Evolutionary conservation across 169 alveolate species (phyloP).

Genomic region (Cryptosporidium tyzzeri): DNA sequence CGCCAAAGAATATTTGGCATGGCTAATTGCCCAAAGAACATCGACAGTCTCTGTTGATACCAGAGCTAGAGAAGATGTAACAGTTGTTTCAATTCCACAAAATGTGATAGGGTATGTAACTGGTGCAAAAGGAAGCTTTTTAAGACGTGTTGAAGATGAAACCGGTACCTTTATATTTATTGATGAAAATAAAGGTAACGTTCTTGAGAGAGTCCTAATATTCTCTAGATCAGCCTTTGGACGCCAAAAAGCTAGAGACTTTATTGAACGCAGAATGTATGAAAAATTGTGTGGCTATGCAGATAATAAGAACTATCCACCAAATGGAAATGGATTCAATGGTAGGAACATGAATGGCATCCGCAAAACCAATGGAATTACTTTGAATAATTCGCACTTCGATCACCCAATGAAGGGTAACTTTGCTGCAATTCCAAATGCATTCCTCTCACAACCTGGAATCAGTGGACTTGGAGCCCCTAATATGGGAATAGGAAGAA

Average conservation of each 20-base stretch:
- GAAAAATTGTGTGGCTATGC: constrained; percentile 73
- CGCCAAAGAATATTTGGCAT: constrained; percentile 74
- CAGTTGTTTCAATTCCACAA: constrained; percentile 78
- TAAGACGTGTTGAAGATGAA: constrained; percentile 81
- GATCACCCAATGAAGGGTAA: constrained; percentile 4
- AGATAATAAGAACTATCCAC: constrained; percentile 34
- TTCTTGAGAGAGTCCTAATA: constrained; percentile 56
- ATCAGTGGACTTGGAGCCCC: constrained; percentile 11
- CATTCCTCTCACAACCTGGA: constrained; percentile 28
- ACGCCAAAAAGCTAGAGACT: constrained; percentile 70
- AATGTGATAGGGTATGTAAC: constrained; percentile 81
- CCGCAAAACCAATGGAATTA: constrained; percentile 31
- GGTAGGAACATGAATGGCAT: constrained; percentile 40
- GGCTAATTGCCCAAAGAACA: constrained; percentile 75
- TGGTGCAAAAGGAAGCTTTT: constrained; percentile 79
- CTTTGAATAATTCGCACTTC: constrained; percentile 15
- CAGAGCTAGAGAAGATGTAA: constrained; percentile 78
- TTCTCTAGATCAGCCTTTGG: constrained; percentile 75
- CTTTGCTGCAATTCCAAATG: constrained; percentile 1
- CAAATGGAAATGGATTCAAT: not conserved
- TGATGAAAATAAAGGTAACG: constrained; percentile 77
- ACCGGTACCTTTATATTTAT: constrained; percentile 81
- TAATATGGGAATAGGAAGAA: constrained; percentile 22
- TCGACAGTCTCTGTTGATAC: constrained; percentile 72
- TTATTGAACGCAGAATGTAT: constrained; percentile 70